These are phyloP conservation scores for Monosporascus sp. DNA, from an alignment of 2,329 filamentous ascomycete species.

Conservation along the genomic window DNA sequence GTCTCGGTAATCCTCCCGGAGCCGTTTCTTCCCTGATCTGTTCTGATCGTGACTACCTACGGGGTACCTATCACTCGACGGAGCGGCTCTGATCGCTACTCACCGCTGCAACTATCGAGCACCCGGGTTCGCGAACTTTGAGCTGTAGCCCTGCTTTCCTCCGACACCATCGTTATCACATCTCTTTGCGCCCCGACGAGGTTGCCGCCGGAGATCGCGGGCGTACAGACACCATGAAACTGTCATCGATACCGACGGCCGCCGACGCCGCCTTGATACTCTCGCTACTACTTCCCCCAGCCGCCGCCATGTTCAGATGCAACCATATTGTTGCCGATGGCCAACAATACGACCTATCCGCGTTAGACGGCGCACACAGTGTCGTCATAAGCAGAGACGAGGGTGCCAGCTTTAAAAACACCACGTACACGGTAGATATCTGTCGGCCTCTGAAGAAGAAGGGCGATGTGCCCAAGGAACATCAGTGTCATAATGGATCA, in stretches of 20 bases:
- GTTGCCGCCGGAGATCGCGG: too few species aligned
- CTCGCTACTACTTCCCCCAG: slow-evolving; percentile 31
- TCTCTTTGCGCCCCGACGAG: too few species aligned
- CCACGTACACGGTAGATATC: slow-evolving; percentile 76
- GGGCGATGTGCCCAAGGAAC: slow-evolving; percentile 47
- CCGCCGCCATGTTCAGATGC: slow-evolving; percentile 54
- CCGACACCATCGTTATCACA: too few species aligned
- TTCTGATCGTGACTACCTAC: too few species aligned
- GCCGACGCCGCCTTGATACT: slow-evolving; percentile 32
- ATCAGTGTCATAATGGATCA: slow-evolving; percentile 64
- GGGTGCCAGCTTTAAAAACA: slow-evolving; percentile 57
- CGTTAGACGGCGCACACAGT: slow-evolving; percentile 62
- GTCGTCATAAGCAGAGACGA: slow-evolving; percentile 55
- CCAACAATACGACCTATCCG: slow-evolving; percentile 58
- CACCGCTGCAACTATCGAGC: too few species aligned
- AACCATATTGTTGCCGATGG: slow-evolving; percentile 53
- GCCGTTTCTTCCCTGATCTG: too few species aligned
- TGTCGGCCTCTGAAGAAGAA: slow-evolving; percentile 63
- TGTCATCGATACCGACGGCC: slow-evolving; percentile 28
- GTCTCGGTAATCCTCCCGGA: too few species aligned
- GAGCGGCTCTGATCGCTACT: too few species aligned
- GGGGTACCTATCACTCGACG: too few species aligned
- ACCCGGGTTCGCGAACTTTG: too few species aligned
- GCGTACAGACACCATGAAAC: slow-evolving; percentile 31
- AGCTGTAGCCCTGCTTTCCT: neutral